Conservation (phyloP, 2,329 filamentous ascomycete genomes). For the Cercospora sp. region DNA sequence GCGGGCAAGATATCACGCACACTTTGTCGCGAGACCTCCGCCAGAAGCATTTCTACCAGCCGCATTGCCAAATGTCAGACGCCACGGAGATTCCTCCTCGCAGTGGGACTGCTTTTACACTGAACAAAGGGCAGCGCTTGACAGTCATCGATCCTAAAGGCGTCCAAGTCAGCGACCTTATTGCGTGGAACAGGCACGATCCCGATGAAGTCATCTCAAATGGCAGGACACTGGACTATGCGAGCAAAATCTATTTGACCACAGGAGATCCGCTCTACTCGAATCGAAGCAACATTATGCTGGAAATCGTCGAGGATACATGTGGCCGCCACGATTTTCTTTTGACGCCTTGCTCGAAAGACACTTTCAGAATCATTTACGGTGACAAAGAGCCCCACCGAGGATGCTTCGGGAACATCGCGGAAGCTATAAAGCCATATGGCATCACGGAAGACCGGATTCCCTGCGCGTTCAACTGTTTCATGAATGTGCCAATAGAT, state of each 20-base stretch:
- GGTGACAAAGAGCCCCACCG: slow-evolving; percentile 32
- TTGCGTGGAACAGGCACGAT: slow-evolving; percentile 28
- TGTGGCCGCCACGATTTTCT: slow-evolving; percentile 28
- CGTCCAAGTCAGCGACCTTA: slow-evolving; percentile 29
- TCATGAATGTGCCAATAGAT: slow-evolving; percentile 36
- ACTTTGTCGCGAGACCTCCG: background rate
- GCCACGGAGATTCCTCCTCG: slow-evolving; percentile 20
- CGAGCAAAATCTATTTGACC: slow-evolving; percentile 27
- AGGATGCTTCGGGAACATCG: slow-evolving; percentile 35
- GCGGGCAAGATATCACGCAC: background rate
- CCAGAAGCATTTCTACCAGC: background rate
- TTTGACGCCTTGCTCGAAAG: slow-evolving; percentile 29
- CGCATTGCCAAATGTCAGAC: background rate
- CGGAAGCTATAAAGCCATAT: slow-evolving; percentile 24
- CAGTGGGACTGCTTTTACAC: slow-evolving; percentile 26
- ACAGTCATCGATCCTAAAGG: slow-evolving; percentile 30
- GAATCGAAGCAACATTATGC: slow-evolving; percentile 28
- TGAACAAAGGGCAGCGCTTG: slow-evolving; percentile 29
- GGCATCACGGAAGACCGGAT: slow-evolving; percentile 30
- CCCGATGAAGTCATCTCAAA: slow-evolving; percentile 27
- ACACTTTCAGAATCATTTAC: slow-evolving; percentile 32
- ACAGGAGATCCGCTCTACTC: slow-evolving; percentile 28
- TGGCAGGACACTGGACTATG: slow-evolving; percentile 31
- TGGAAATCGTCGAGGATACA: slow-evolving; percentile 26
- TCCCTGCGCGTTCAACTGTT: slow-evolving; percentile 34